phyloP scores from a whole-genome alignment of 352 stramenopile species.

The Pythium phragmitis region DNA sequence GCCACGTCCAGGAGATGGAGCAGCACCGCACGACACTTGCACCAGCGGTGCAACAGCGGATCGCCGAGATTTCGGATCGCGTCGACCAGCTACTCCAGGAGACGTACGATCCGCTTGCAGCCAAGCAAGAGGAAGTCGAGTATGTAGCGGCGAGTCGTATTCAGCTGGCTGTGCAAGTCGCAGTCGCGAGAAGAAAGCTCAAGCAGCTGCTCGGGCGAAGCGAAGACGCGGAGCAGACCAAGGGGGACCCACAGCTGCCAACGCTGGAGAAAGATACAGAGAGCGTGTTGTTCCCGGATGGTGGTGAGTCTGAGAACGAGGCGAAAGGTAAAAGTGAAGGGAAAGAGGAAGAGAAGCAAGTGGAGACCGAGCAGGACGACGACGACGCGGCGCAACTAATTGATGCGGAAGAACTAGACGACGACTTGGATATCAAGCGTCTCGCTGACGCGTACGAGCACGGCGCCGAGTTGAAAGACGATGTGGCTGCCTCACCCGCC shows the following conservation, averaged over 20 bases:
- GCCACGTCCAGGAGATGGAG: constrained; percentile 27
- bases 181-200: constrained; percentile 47
- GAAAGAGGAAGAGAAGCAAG: constrained; percentile 15
- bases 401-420: constrained; percentile 20
- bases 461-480: constrained; percentile 4
- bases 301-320: constrained; percentile 9
- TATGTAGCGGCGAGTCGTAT: constrained; percentile 41
- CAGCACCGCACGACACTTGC: constrained; percentile 33
- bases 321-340: neutral
- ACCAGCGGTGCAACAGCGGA: constrained; percentile 34
- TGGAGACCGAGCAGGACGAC: constrained; percentile 4
- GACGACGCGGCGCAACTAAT: neutral
- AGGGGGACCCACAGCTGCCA: neutral
- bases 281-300: constrained; percentile 3
- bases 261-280: constrained; percentile 16
- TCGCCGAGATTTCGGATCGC: constrained; percentile 38
- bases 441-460: constrained; percentile 69
- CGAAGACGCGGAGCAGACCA: neutral
- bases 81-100: constrained; percentile 33
- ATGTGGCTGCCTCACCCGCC: neutral
- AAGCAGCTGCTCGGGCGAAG: constrained; percentile 32
- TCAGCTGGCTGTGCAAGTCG: constrained; percentile 41
- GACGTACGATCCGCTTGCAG: constrained; percentile 41
- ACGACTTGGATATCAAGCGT: constrained; percentile 41
- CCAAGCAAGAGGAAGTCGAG: constrained; percentile 24